phyloP scores from a whole-genome alignment of 2,329 filamentous ascomycete species.

The Cadophora gregata region DNA sequence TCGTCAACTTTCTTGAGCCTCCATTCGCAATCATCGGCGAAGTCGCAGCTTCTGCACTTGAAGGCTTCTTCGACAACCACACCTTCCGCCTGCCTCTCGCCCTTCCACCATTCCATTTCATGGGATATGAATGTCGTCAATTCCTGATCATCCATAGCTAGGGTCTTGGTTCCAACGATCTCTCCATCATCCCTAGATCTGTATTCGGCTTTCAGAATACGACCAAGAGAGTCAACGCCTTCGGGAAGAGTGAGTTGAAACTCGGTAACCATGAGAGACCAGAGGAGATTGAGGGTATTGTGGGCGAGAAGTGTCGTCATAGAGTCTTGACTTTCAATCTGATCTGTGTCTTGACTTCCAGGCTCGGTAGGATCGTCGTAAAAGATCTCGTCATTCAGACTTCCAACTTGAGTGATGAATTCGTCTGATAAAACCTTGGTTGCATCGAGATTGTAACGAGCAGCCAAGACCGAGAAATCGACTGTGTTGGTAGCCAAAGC shows the following conservation, averaged over 20 bases:
- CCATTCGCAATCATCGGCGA: conserved; percentile 81
- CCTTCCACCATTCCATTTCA: conserved; percentile 88
- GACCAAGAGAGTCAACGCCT: conserved; percentile 59
- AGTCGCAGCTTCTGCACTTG: conserved; percentile 87
- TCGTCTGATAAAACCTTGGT: conserved; percentile 74
- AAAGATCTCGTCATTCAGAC: conserved; percentile 70
- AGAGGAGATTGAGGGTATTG: conserved; percentile 64
- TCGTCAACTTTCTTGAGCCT: conserved; percentile 71
- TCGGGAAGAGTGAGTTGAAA: conserved; percentile 54
- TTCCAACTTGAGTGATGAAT: conserved; percentile 78
- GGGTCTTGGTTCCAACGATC: conserved; percentile 62
- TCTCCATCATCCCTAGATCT: conserved; percentile 53
- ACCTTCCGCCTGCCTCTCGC: conserved; percentile 72
- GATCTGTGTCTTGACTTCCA: conserved; percentile 36
- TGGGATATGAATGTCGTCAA: conserved; percentile 70
- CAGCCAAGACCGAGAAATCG: conserved; percentile 71
- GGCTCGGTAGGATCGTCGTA: conserved; percentile 52
- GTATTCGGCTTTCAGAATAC: conserved; percentile 63
- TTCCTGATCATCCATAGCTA: conserved; percentile 68
- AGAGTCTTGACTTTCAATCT: conserved; percentile 40
- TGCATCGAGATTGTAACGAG: conserved; percentile 72
- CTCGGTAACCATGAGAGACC: conserved; percentile 67
- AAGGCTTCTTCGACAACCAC: conserved; percentile 85
- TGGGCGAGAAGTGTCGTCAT: conserved; percentile 56
- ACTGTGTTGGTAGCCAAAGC: conserved; percentile 74